Percentiles rank a stretch among this genome's conserved stretches.
phyloP scores from a whole-genome alignment of 805 yeast genomes.

The Lipomyces chichibuensis region DNA sequence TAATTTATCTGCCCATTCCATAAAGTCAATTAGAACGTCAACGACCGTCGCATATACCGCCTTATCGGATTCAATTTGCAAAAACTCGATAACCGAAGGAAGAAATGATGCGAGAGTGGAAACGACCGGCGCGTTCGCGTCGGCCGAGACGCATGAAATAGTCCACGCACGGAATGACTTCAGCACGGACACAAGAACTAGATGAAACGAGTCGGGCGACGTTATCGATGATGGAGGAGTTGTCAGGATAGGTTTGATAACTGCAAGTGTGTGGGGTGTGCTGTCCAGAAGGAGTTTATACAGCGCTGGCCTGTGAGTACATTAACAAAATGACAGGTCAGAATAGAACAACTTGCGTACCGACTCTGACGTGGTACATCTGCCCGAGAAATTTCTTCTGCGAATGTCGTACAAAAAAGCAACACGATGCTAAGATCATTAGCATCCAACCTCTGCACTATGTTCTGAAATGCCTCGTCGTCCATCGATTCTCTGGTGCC shows the following conservation, averaged over 20 bases:
- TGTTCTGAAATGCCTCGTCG: background rate
- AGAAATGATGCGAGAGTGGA: constrained; percentile 9
- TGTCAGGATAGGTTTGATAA: constrained; percentile 12
- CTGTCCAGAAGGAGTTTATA: constrained; percentile 6
- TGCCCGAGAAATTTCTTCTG: constrained; percentile 31
- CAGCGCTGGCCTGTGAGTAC: constrained; percentile 16
- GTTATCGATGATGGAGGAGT: constrained; percentile 5
- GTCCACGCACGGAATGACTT: constrained; percentile 29
- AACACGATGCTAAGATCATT: constrained; percentile 12
- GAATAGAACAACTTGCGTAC: constrained; percentile 3
- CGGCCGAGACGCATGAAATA: constrained; percentile 11
- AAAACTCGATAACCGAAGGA: constrained; percentile 9
- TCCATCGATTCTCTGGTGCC: background rate
- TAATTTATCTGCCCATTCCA: constrained; percentile 31
- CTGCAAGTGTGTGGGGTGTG: constrained; percentile 12
- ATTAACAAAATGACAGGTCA: background rate
- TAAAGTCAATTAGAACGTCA: constrained; percentile 25
- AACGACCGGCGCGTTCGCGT: constrained; percentile 9
- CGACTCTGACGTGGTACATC: constrained; percentile 25
- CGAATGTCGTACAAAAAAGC: constrained; percentile 25
- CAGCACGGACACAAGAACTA: constrained; percentile 20
- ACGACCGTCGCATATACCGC: constrained; percentile 19
- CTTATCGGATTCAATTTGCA: constrained; percentile 23
- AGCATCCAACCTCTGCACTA: background rate
- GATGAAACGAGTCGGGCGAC: constrained; percentile 9